Percentiles rank a stretch among this genome's conserved stretches.
Evolutionary conservation across 306 rosid genomes (phyloP).

Genomic region (Acacia confusa): DNA sequence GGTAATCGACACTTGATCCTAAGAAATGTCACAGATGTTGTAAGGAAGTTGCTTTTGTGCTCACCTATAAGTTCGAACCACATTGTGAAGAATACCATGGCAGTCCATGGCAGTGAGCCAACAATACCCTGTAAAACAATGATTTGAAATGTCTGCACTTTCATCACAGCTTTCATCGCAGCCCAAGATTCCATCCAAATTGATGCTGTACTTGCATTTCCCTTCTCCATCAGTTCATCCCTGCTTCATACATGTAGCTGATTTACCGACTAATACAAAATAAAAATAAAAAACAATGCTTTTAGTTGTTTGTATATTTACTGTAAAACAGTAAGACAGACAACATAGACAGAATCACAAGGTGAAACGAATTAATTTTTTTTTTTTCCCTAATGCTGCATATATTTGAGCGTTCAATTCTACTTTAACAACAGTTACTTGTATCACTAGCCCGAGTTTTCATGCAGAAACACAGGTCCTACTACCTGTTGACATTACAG

Average conservation of each 20-base stretch:
- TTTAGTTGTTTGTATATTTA: not conserved
- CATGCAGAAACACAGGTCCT: not conserved
- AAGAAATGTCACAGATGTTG: not conserved
- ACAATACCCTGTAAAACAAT: constrained; percentile 89
- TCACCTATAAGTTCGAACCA: constrained; percentile 96
- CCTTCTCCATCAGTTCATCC: constrained; percentile 48
- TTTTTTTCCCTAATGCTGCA: not conserved
- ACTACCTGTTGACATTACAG: not conserved
- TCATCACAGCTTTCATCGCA: constrained; percentile 75
- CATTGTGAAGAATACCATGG: constrained; percentile 99
- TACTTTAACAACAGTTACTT: not conserved
- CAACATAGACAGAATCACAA: constrained; percentile 5
- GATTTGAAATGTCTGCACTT: constrained; percentile 82
- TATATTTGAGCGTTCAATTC: not conserved
- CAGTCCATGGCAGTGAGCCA: constrained; percentile 99
- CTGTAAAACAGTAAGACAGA: constrained; percentile 23
- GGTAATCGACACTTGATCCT: not conserved
- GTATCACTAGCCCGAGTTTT: not conserved
- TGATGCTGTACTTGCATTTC: constrained; percentile 51
- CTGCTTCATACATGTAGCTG: constrained; percentile 40
- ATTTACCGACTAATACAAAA: constrained; percentile 28
- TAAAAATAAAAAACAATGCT: constrained; percentile 13
- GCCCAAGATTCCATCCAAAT: constrained; percentile 77
- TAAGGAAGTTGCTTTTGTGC: constrained; percentile 24
- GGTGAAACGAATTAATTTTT: not conserved